These are phyloP conservation scores for Backusella psychrophila DNA, from an alignment of 192 early-diverging fungal genomes.

Conservation along the genomic window DNA sequence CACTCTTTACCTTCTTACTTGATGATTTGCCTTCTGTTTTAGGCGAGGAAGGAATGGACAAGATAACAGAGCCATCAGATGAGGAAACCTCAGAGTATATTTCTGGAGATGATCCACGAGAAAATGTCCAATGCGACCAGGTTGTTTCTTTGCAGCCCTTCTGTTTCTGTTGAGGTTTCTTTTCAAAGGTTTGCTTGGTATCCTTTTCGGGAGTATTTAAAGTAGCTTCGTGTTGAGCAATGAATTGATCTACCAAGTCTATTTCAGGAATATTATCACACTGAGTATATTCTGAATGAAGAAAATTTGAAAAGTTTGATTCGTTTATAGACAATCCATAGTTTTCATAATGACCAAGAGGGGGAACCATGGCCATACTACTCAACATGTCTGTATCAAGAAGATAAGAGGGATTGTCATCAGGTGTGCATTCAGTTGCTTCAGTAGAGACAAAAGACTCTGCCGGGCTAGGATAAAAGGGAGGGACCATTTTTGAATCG, in stretches of 20 bases:
- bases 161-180: not conserved
- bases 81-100: not conserved
- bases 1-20: not conserved
- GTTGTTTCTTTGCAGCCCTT: not conserved
- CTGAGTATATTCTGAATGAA: not conserved
- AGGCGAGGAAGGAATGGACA: not conserved
- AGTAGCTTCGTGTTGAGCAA: conserved; percentile 17
- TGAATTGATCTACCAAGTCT: conserved; percentile 18
- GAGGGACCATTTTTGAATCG: not conserved
- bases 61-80: not conserved
- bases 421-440: not conserved
- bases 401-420: not conserved
- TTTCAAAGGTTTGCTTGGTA: not conserved
- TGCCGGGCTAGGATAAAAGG: conserved; percentile 15
- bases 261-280: not conserved
- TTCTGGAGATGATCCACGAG: conserved; percentile 11
- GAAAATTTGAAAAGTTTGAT: not conserved
- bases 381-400: not conserved
- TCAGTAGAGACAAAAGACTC: conserved; percentile 7
- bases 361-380: conserved; percentile 9
- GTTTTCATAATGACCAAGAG: conserved; percentile 6
- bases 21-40: not conserved
- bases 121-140: conserved; percentile 15
- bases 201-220: conserved; percentile 4
- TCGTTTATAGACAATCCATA: not conserved